Evolutionary conservation across 257 asterid genomes (phyloP).

Genomic region (Solanum appendiculatum): DNA sequence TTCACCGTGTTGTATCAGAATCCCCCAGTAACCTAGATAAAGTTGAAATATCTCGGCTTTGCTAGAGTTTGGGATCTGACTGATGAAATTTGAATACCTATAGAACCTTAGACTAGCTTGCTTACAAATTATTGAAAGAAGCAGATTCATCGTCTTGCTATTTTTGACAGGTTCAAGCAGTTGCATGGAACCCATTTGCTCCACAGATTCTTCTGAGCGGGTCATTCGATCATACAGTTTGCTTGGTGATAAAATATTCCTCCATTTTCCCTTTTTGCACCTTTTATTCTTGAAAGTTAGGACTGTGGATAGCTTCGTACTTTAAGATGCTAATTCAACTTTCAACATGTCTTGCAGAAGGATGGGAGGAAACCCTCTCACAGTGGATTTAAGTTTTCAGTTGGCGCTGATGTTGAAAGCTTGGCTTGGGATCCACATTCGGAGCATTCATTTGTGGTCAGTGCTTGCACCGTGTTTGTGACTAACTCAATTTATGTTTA

Average conservation of each 20-base stretch:
- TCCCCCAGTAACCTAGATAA: neutral
- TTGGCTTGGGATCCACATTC: conserved; percentile 93
- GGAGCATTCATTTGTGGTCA: conserved; percentile 81
- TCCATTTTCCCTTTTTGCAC: neutral
- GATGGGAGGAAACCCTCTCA: conserved; percentile 50
- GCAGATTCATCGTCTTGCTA: neutral
- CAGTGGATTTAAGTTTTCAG: conserved; percentile 56
- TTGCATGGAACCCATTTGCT: conserved; percentile 70
- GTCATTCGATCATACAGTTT: conserved; percentile 70
- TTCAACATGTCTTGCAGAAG: conserved; percentile 35
- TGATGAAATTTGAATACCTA: neutral
- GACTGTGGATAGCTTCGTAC: neutral
- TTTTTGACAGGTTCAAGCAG: conserved; percentile 71
- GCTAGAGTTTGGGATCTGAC: neutral
- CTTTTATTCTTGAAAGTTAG: neutral
- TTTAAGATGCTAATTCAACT: neutral
- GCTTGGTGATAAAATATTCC: conserved; percentile 34
- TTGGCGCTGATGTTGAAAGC: conserved; percentile 75
- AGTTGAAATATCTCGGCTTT: neutral
- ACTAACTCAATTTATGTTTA: neutral
- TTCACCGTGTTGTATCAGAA: neutral
- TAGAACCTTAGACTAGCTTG: neutral
- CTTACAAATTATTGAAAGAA: neutral
- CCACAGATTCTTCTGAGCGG: conserved; percentile 91
- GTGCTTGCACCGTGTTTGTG: conserved; percentile 25